Conservation (phyloP, 352 stramenopile species). For the Poterioochromonas sp. region DNA sequence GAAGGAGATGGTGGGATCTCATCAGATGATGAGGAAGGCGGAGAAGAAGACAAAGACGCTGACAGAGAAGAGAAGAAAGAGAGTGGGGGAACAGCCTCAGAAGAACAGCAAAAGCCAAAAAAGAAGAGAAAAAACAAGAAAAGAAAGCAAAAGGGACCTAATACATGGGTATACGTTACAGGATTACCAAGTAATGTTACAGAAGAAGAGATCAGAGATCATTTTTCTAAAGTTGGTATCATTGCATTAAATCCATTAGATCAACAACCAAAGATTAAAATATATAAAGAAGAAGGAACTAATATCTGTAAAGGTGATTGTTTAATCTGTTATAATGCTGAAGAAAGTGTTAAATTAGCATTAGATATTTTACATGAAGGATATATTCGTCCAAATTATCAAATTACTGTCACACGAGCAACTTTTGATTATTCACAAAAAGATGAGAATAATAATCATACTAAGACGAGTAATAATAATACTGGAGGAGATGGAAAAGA, state of each 20-base stretch:
- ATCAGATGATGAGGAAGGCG: slow-evolving; percentile 37
- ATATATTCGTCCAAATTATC: slow-evolving; percentile 42
- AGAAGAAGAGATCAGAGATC: slow-evolving; percentile 74
- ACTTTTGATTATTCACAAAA: slow-evolving; percentile 24
- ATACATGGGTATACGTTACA: slow-evolving; percentile 90
- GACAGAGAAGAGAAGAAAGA: slow-evolving; percentile 43
- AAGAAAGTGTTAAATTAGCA: slow-evolving; percentile 76
- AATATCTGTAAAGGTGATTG: slow-evolving; percentile 83
- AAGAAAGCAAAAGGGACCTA: slow-evolving; percentile 51
- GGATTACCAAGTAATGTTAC: slow-evolving; percentile 81
- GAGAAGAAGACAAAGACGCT: slow-evolving; percentile 31
- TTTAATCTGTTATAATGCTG: slow-evolving; percentile 72
- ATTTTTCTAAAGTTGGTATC: slow-evolving; percentile 84
- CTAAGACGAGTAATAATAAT: slow-evolving; percentile 1
- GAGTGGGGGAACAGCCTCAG: neutral
- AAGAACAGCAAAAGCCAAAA: neutral
- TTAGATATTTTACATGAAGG: slow-evolving; percentile 78
- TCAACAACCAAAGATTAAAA: slow-evolving; percentile 83
- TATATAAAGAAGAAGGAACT: slow-evolving; percentile 76
- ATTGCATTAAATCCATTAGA: slow-evolving; percentile 84
- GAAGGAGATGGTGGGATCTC: slow-evolving; percentile 39
- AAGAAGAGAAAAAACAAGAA: slow-evolving; percentile 33
- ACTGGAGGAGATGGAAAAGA: slow-evolving; percentile 52
- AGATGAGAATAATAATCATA: slow-evolving; percentile 16
- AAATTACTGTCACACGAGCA: slow-evolving; percentile 20